Percentiles rank a stretch among this genome's conserved stretches.
Evolutionary conservation across 768 basidiomycete species (phyloP).

Genomic region (Coprinellus micaceus): DNA sequence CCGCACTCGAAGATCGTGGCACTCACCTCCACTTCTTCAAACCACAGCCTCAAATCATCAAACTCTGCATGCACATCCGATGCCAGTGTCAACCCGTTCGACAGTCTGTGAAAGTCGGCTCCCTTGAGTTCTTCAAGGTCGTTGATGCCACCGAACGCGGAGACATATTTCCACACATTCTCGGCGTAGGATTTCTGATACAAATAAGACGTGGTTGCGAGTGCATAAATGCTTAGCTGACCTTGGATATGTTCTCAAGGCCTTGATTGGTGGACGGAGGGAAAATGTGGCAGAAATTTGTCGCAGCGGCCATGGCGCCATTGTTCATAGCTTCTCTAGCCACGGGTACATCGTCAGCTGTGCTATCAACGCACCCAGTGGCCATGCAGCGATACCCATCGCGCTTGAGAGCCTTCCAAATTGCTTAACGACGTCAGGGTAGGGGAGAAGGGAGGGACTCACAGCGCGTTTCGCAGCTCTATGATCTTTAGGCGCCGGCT

Average conservation of each 20-base stretch:
- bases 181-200: background rate
- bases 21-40: conserved; percentile 1
- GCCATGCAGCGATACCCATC: conserved; percentile 6
- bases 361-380: background rate
- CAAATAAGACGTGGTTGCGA: background rate
- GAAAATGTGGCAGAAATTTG: conserved; percentile 11
- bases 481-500: conserved; percentile 3
- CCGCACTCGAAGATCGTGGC: background rate
- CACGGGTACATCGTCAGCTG: background rate
- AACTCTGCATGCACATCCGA: background rate
- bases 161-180: background rate
- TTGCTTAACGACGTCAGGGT: background rate
- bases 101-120: background rate
- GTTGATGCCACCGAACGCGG: background rate
- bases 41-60: background rate
- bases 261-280: conserved; percentile 6
- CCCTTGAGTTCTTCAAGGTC: background rate
- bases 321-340: background rate
- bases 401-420: conserved; percentile 10
- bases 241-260: background rate
- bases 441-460: background rate
- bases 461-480: conserved; percentile 11
- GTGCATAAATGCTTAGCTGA: background rate
- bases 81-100: background rate
- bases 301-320: background rate